Base-by-base conservation (phyloP, 106 monocot genomes). In the Cymbidium sinense region DNA sequence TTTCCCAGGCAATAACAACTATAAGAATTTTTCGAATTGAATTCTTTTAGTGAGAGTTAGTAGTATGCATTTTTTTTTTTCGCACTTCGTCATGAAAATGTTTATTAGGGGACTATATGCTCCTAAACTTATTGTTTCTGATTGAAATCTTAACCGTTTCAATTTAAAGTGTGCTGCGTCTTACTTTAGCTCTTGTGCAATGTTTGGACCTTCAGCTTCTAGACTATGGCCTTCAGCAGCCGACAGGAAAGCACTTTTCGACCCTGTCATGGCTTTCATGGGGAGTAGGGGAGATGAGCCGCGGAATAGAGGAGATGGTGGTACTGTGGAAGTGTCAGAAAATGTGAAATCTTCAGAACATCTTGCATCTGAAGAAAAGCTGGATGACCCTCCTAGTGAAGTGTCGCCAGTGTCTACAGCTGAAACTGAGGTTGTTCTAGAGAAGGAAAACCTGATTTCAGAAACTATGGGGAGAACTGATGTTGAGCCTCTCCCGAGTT, bases 231-330 rank as follows among this genome's bases (percentile, higher is more conserved):
- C 90, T 72, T 83, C 84, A 41, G 75, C 85, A 67, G 79, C 91
- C 25, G 98, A 99, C 21, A 78, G 79, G 29, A 88, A 83, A 82
- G 80, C 86, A 70, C 85, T 95, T 73, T 95, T 91, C 65, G 82
- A 90, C 73, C 95, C 91, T 37, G 89, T 93, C 70, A 93, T 88
- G 90, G 77, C 94, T 29, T 92, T 99, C 76, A 92, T 99, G 92
- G 92, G 94, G 5, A 81, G 84, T 41, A 87, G 80, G 81, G 74
- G 74, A 74, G 89, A 77, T 50, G 88, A 79, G 47, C 69, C 34
- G 6, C 50, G 27, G 69, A 70, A 50, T 31, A 50, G 11, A 21
- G 43, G 43, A 70, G 74, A 74, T 43, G 74, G 44, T 43, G 43
- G 73, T 70, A 58, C 64, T 58, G 25, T 72, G 76, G 84, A 89